Conservation (phyloP, 805 yeast genomes). For the Wickerhamomyces pijperi region DNA sequence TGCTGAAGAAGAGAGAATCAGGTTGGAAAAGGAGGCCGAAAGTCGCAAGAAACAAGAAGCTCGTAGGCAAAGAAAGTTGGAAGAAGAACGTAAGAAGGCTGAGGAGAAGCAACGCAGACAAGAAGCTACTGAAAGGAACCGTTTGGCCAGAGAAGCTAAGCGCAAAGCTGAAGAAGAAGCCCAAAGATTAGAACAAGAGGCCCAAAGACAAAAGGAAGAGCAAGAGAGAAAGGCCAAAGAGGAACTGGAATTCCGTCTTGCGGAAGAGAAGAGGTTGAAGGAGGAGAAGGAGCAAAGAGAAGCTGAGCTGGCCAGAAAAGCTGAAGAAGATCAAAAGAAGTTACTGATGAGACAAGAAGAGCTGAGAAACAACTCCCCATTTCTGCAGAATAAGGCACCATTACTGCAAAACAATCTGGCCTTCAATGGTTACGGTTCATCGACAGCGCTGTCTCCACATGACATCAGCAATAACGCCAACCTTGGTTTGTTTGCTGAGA, state of each 20-base stretch:
- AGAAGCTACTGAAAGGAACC: conserved; percentile 25
- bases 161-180: conserved; percentile 27
- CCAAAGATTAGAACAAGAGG: conserved; percentile 22
- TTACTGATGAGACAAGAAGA: no score
- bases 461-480: no score
- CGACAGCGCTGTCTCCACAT: not conserved
- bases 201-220: conserved; percentile 23
- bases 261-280: conserved; percentile 6
- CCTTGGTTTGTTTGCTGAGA: no score
- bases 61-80: conserved; percentile 27
- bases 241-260: conserved; percentile 1
- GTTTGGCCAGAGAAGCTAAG: conserved; percentile 19
- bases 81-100: conserved; percentile 28
- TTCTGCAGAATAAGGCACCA: no score
- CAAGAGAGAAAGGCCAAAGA: conserved; percentile 13
- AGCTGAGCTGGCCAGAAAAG: not conserved
- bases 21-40: conserved; percentile 25
- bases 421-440: no score
- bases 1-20: conserved; percentile 28
- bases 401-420: not conserved
- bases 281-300: not conserved
- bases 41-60: conserved; percentile 31
- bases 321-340: not conserved
- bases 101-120: conserved; percentile 26
- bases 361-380: not conserved